Evolutionary conservation across 352 stramenopile species (phyloP), one percentile per base, ranked within the genome.

Genomic region (Phytophthora tentaculata): DNA sequence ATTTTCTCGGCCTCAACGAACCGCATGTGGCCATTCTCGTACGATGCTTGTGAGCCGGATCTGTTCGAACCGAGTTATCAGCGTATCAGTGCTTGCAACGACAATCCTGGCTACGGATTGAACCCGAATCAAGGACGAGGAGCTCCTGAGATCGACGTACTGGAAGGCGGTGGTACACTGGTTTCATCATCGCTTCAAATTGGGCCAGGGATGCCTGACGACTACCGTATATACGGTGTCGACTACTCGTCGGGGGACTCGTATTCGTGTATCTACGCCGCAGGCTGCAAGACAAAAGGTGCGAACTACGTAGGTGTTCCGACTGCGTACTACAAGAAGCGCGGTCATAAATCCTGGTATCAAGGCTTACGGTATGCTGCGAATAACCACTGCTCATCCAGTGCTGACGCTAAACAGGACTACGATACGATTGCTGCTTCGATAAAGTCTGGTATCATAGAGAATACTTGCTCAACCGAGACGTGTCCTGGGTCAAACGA

Each of bases 21-120:
- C 61, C 91, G 94, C 67, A 89, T 98, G 58, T 98, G 95, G 95
- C 96, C 96, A 0, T 98, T 94, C 86, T 97, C 82, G 39, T 98
- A 97, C 69, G 73, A 97, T 51, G 80, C 73, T 14, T 98, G 96
- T 56, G 69, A 98, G 60, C 60, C 74, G 0, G 67, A 79, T 20
- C n/a, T 77, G 16, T 77, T 82, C n/a, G 52, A 66, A 4, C 63
- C 67, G 1, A 69, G 60, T 19, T 81, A 86, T 48, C 78, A 89
- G 43, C 68, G 74, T 13, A 86, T 87, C 44, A 85, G 73, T 20
- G 96, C 86, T 9, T 98, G 96, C 65, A 89, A 98, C 61, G 44
- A 68, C 13, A 82, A 88, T 49, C 94, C 96, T 51, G 95, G 98
- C 54, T 97, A 84, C 67, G 94, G 91, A 6, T 62, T 99, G 58